Conservation (phyloP, 768 basidiomycete genomes). For the Steccherinum ochraceum region DNA sequence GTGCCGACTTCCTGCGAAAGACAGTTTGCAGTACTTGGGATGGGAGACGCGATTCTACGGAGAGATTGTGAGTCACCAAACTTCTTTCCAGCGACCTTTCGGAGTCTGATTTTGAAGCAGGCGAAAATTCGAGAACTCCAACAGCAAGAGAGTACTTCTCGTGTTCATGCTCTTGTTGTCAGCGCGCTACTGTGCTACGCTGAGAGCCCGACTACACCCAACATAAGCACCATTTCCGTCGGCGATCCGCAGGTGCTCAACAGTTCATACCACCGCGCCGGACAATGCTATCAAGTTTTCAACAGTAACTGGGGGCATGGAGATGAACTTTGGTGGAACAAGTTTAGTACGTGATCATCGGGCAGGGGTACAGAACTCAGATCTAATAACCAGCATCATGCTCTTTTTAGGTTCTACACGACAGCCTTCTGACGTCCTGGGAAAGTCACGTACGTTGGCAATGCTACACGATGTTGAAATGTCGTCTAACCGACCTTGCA, state of each 20-base stretch:
- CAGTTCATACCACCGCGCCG: not conserved
- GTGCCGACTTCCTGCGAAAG: not conserved
- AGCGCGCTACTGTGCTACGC: not conserved
- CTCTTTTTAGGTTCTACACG: too few relatives aligned
- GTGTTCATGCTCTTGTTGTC: not conserved
- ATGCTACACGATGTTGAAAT: too few relatives aligned
- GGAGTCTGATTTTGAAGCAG: not conserved
- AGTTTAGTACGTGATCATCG: not conserved
- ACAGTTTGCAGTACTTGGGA: not conserved
- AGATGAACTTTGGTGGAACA: not conserved
- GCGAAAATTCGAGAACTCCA: not conserved
- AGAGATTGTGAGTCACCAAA: not conserved
- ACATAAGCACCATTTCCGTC: not conserved
- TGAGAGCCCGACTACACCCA: not conserved
- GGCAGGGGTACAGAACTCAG: too few relatives aligned
- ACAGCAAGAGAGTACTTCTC: not conserved
- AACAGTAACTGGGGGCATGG: not conserved
- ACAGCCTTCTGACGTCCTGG: too few relatives aligned
- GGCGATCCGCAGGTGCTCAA: not conserved
- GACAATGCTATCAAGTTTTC: not conserved
- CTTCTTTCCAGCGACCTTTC: not conserved
- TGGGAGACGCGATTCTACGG: not conserved
- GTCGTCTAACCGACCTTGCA: too few relatives aligned
- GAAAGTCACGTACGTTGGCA: too few relatives aligned
- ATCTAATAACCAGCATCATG: too few relatives aligned